These are phyloP conservation scores for Kurtzmaniella natalensis DNA, from an alignment of 1,139 yeast species.

Conservation along the genomic window DNA sequence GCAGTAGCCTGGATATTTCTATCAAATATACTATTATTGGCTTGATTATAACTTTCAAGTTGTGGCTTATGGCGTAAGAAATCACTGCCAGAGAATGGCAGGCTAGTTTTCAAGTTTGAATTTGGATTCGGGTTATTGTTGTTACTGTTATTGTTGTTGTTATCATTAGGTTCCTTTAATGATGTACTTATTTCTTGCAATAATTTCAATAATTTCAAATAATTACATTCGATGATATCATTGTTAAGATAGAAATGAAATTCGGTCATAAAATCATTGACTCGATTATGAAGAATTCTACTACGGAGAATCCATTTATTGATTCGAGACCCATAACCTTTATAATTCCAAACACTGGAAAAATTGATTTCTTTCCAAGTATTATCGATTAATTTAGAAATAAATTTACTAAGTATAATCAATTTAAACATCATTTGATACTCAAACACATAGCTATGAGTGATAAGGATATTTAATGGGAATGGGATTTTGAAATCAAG, in stretches of 20 bases:
- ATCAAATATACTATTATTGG: slow-evolving; percentile 28
- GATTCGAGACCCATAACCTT: slow-evolving; percentile 35
- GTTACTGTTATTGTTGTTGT: no score
- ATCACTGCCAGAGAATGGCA: background rate
- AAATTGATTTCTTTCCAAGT: slow-evolving; percentile 74
- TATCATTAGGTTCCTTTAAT: no score
- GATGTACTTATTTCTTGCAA: slow-evolving; percentile 16
- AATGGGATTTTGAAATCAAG: slow-evolving; percentile 74
- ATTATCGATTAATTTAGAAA: slow-evolving; percentile 54
- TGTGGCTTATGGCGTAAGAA: background rate
- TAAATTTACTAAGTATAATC: slow-evolving; percentile 56
- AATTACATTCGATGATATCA: slow-evolving; percentile 60
- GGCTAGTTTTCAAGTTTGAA: background rate
- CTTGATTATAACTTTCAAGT: slow-evolving; percentile 7
- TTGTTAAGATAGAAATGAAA: slow-evolving; percentile 53
- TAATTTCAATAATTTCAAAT: slow-evolving; percentile 33
- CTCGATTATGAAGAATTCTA: slow-evolving; percentile 54
- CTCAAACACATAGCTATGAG: slow-evolving; percentile 68
- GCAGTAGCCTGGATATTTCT: slow-evolving; percentile 18
- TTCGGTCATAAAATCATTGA: slow-evolving; percentile 57
- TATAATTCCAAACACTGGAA: slow-evolving; percentile 63
- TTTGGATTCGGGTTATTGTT: background rate
- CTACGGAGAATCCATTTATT: slow-evolving; percentile 57
- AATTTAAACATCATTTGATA: slow-evolving; percentile 80
- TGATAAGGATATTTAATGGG: slow-evolving; percentile 74